Evolutionary conservation across 2,329 filamentous ascomycete genomes (phyloP).

Genomic region (Paraphoma sp.): DNA sequence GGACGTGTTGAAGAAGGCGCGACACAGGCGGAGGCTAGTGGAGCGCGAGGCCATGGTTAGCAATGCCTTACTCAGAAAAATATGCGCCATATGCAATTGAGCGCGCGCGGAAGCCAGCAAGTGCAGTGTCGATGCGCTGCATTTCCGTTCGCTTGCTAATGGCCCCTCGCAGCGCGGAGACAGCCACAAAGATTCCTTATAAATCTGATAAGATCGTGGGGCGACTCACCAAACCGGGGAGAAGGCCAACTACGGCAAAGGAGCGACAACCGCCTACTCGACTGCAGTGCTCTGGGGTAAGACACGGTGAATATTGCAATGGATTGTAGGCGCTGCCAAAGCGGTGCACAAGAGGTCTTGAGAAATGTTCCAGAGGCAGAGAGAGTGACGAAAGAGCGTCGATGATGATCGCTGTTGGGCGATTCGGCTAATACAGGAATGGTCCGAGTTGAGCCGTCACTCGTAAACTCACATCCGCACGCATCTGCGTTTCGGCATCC

Average conservation of each 20-base stretch:
- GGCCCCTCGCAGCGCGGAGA: constrained; percentile 12
- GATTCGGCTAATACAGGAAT: neutral
- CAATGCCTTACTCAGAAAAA: constrained; percentile 9
- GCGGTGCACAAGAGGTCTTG: neutral
- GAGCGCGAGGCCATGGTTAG: constrained; percentile 15
- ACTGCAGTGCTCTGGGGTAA: constrained; percentile 7
- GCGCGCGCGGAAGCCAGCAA: neutral
- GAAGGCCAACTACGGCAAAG: constrained; percentile 5
- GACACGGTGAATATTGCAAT: constrained; percentile 10
- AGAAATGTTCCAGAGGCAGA: neutral
- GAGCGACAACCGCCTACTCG: constrained; percentile 17
- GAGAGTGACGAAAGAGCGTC: neutral
- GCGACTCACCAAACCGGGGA: constrained; percentile 7
- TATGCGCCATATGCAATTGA: neutral
- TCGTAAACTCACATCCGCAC: neutral
- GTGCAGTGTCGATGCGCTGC: constrained; percentile 1
- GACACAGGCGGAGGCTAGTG: constrained; percentile 5
- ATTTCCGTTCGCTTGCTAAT: constrained; percentile 5
- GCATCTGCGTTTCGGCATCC: neutral
- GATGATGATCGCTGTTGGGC: neutral
- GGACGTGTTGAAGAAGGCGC: constrained; percentile 4
- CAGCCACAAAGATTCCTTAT: constrained; percentile 7
- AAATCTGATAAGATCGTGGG: constrained; percentile 21
- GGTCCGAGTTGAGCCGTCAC: neutral
- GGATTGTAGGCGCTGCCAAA: neutral